phyloP scores from a whole-genome alignment of 176 grass and related monocot genomes.

The Puya raimondii region DNA sequence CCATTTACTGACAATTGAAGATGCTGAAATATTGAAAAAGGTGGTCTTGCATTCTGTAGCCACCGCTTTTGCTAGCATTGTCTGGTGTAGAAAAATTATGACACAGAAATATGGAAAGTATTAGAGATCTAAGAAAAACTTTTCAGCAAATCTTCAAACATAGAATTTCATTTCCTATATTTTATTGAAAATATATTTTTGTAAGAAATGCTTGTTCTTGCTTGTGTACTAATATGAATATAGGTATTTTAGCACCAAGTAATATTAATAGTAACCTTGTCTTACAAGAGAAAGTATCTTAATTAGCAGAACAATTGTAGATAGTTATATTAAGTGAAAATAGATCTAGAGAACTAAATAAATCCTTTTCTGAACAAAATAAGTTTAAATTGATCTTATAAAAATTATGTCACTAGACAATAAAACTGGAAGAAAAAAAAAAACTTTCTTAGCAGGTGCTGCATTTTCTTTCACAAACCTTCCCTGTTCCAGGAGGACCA shows the following conservation, averaged over 20 bases:
- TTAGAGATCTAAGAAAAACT: neutral
- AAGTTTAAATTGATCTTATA: no score
- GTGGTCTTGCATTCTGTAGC: slow-evolving; percentile 93
- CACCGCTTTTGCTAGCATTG: slow-evolving; percentile 97
- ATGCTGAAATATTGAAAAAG: slow-evolving; percentile 98
- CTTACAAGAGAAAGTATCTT: no score
- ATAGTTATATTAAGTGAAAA: no score
- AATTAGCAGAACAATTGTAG: no score
- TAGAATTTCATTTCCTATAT: no score
- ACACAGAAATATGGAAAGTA: neutral
- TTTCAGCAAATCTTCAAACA: neutral
- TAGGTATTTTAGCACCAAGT: no score
- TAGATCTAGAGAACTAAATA: no score
- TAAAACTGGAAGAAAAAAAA: neutral
- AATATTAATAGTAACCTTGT: no score
- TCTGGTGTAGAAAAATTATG: slow-evolving; percentile 41
- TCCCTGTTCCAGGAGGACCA: slow-evolving; percentile 67
- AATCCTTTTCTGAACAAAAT: no score
- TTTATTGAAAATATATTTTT: no score
- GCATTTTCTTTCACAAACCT: slow-evolving; percentile 26
- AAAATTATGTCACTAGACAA: neutral
- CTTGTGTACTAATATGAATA: no score
- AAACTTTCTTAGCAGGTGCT: neutral
- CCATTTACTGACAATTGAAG: slow-evolving; percentile 94
- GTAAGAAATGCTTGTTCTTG: no score